These are phyloP conservation scores for Boletus mariae DNA, from an alignment of 1,284 basidiomycete genomes.

Conservation along the genomic window DNA sequence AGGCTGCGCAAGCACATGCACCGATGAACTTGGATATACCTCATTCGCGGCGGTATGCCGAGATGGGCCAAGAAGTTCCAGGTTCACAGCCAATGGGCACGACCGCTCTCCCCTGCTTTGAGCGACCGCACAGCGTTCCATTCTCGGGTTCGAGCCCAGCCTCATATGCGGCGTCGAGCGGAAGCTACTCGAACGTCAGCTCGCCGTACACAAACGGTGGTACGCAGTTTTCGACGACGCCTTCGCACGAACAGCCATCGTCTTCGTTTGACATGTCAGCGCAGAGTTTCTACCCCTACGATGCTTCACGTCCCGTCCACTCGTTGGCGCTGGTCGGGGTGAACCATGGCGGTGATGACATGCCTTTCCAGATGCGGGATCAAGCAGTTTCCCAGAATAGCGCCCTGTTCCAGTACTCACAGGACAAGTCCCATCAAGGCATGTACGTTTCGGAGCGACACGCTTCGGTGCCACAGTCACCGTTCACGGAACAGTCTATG, in stretches of 20 bases:
- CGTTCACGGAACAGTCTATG: conserved; percentile 20
- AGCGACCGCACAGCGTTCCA: conserved; percentile 23
- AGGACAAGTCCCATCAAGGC: conserved; percentile 23
- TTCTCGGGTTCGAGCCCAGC: conserved; percentile 24
- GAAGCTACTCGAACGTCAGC: conserved; percentile 25
- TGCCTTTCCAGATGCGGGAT: conserved; percentile 21
- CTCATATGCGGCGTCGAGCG: conserved; percentile 25
- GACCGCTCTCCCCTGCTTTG: conserved; percentile 11
- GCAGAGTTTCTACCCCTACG: conserved; percentile 21
- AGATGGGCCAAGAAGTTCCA: conserved; percentile 16
- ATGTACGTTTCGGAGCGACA: conserved; percentile 26
- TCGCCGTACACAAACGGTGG: conserved; percentile 28
- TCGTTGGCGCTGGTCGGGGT: conserved; percentile 22
- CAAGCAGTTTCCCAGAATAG: conserved; percentile 15
- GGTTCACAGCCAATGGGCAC: conserved; percentile 14
- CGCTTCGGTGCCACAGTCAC: conserved; percentile 15
- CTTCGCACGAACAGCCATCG: conserved; percentile 21
- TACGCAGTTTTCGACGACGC: conserved; percentile 15
- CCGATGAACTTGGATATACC: conserved; percentile 18
- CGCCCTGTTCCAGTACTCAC: conserved; percentile 19
- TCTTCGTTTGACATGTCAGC: conserved; percentile 21
- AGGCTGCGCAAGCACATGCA: conserved; percentile 12
- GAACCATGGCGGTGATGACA: conserved; percentile 15
- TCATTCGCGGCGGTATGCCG: conserved; percentile 19
- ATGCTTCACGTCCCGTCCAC: conserved; percentile 15